Base-by-base conservation (phyloP, 2,329 filamentous ascomycete species). In the Fusarium agapanthi region DNA sequence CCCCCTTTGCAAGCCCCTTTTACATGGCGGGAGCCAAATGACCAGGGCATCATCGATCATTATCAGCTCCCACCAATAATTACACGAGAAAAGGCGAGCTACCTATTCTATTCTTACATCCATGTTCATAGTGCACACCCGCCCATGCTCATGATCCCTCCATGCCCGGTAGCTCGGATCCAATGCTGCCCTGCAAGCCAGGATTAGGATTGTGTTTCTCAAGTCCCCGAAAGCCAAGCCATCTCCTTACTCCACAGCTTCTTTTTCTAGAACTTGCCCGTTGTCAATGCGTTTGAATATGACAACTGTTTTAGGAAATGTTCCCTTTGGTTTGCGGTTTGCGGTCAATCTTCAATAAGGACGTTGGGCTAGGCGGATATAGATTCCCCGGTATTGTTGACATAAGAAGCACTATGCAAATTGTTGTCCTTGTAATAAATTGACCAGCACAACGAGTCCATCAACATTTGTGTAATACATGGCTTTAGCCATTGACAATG, bases 161-260 rank as follows among this genome's bases (percentile, higher is more conserved):
- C 63, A 72, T 69, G 64, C 69, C 69, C 70, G 70, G 71, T 67
- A 73, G 71, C 70, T 64, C 71, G 70, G 71, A 73, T 73, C 64
- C 65, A 67, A 67, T 61, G 69, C 62, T 68, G 64, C 40, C 54
- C 62, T 67, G 59, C 58, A 44, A 48, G 56, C 69, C 57, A 72
- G 64, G 61, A 60, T 67, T 67, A 67, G 51, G 51, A 66, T 60
- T 45, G 56, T 59, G 55, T 72, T 53, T 43, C 54, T 61, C 63
- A 71, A 57, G 66, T 73, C 70, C 69, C 70, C 65, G 61, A 57
- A 67, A 73, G 67, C 67, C 68, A 73, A 71, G 66, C 53, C 65
- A 61, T 56, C 48, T 58, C 53, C 30, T 54, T 71, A 41, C 70
- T 73, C 70, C 70, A 73, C 70, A 58, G 58, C 69, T 65, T 59